These are phyloP conservation scores for Geranium rotundifolium DNA, from an alignment of 345 rosid species.

Conservation along the genomic window DNA sequence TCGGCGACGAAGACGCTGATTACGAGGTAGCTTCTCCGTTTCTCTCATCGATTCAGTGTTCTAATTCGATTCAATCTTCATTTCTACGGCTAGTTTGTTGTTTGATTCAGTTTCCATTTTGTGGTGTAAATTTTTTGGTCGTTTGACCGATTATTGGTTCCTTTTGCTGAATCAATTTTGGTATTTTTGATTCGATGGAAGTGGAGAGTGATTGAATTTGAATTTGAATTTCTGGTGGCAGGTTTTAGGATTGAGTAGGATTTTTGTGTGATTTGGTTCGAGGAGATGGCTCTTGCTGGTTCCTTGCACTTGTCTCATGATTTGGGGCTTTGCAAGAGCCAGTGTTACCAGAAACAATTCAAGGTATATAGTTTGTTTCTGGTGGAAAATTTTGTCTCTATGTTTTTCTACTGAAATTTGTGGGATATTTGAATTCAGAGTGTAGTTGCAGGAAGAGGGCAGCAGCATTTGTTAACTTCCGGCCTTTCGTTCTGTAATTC, in stretches of 20 bases:
- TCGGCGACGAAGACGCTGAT: neutral
- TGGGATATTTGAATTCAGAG: conserved; percentile 19
- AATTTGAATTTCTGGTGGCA: neutral
- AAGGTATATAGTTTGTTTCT: conserved; percentile 24
- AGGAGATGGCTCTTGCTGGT: conserved; percentile 45
- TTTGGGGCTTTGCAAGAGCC: conserved; percentile 60
- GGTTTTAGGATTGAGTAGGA: neutral
- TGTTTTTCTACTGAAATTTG: neutral
- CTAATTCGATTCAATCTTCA: neutral
- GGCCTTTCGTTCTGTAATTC: conserved; percentile 23
- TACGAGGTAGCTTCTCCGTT: no score
- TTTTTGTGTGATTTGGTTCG: neutral
- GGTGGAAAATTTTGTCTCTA: neutral
- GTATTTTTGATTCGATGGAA: neutral
- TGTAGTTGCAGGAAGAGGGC: conserved; percentile 18
- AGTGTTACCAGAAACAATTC: conserved; percentile 20
- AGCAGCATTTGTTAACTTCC: conserved; percentile 20
- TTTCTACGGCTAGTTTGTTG: neutral
- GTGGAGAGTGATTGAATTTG: neutral
- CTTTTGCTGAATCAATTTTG: neutral
- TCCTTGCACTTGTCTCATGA: conserved; percentile 60
- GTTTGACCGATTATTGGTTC: neutral
- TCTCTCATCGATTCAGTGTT: neutral
- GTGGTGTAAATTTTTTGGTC: no score
- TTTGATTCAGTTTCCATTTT: neutral